phyloP scores from a whole-genome alignment of 1,139 yeast genomes.

The Kodamaea sp. region DNA sequence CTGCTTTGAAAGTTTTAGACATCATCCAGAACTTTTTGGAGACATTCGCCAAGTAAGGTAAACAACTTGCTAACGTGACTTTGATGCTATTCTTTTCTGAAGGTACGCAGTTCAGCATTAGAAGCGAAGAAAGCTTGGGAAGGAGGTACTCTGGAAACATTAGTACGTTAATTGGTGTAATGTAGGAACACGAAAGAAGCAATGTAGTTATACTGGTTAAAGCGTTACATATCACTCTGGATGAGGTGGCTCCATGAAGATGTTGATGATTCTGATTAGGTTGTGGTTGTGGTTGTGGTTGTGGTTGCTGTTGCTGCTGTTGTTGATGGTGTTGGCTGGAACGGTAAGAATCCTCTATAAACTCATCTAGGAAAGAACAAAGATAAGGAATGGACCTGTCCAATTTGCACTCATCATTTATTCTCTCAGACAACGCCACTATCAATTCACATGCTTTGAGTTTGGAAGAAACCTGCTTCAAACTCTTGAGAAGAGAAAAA shows the following conservation, averaged over 20 bases:
- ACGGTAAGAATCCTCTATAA: slow-evolving; percentile 12
- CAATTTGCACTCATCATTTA: slow-evolving; percentile 80
- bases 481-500: slow-evolving; percentile 64
- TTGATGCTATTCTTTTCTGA: slow-evolving; percentile 51
- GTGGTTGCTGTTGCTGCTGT: slow-evolving; percentile 1
- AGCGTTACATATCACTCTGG: slow-evolving; percentile 61
- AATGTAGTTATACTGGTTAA: slow-evolving; percentile 62
- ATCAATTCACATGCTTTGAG: slow-evolving; percentile 76
- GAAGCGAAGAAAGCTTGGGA: slow-evolving; percentile 61
- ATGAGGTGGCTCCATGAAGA: slow-evolving; percentile 13
- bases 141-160: slow-evolving; percentile 80
- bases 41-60: slow-evolving; percentile 67
- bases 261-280: slow-evolving; percentile 1
- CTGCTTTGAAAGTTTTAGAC: slow-evolving; percentile 55
- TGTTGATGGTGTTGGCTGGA: neutral
- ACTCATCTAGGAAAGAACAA: slow-evolving; percentile 47
- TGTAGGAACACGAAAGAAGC: slow-evolving; percentile 60
- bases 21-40: slow-evolving; percentile 68
- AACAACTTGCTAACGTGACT: slow-evolving; percentile 67
- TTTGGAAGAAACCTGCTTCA: slow-evolving; percentile 62
- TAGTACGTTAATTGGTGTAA: slow-evolving; percentile 74
- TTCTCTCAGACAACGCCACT: slow-evolving; percentile 71
- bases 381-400: slow-evolving; percentile 86
- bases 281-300: slow-evolving; percentile 1
- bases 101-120: slow-evolving; percentile 24